A percentile compares a stretch with the other conserved stretches of the same genome.
These are phyloP conservation scores for Fistulifera pelliculosa DNA, from an alignment of 108 stramenopile species.

Conservation along the genomic window DNA sequence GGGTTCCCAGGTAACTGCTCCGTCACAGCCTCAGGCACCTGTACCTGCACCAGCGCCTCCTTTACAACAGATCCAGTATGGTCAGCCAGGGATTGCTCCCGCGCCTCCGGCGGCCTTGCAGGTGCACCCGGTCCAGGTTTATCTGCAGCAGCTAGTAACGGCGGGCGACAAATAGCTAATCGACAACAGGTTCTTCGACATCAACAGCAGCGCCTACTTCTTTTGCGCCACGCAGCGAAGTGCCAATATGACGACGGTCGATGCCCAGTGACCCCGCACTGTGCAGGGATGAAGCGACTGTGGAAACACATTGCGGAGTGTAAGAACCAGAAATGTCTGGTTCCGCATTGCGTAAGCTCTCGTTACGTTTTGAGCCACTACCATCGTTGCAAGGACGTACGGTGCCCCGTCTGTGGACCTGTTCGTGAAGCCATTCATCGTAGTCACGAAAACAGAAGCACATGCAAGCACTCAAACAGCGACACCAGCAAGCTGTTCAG, in stretches of 20 bases:
- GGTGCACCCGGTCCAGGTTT: slow-evolving; percentile 16
- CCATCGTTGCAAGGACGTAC: slow-evolving; percentile 93
- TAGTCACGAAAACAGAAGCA: slow-evolving; percentile 92
- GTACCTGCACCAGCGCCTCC: slow-evolving; percentile 15
- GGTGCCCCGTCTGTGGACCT: slow-evolving; percentile 98
- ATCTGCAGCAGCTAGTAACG: slow-evolving; percentile 6
- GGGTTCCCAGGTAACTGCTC: slow-evolving; percentile 26
- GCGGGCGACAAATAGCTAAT: slow-evolving; percentile 56
- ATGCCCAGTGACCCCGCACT: slow-evolving; percentile 96
- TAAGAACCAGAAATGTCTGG: slow-evolving; percentile 94
- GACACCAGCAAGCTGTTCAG: slow-evolving; percentile 67
- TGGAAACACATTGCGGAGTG: slow-evolving; percentile 99
- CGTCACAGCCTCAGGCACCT: slow-evolving; percentile 7
- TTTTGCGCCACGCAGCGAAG: slow-evolving; percentile 97
- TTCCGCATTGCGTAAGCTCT: slow-evolving; percentile 96
- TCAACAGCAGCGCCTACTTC: slow-evolving; percentile 96
- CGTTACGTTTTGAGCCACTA: slow-evolving; percentile 98
- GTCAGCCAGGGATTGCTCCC: slow-evolving; percentile 13
- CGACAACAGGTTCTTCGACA: slow-evolving; percentile 93
- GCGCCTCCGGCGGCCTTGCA: slow-evolving; percentile 12
- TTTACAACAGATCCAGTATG: slow-evolving; percentile 2
- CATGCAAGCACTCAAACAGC: slow-evolving; percentile 79
- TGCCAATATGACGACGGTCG: slow-evolving; percentile 90
- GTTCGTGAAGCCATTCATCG: slow-evolving; percentile 97
- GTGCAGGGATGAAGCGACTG: slow-evolving; percentile 95